Evolutionary conservation across 495 filamentous ascomycete genomes (phyloP).

Genomic region (Aspergillus funiculosus): DNA sequence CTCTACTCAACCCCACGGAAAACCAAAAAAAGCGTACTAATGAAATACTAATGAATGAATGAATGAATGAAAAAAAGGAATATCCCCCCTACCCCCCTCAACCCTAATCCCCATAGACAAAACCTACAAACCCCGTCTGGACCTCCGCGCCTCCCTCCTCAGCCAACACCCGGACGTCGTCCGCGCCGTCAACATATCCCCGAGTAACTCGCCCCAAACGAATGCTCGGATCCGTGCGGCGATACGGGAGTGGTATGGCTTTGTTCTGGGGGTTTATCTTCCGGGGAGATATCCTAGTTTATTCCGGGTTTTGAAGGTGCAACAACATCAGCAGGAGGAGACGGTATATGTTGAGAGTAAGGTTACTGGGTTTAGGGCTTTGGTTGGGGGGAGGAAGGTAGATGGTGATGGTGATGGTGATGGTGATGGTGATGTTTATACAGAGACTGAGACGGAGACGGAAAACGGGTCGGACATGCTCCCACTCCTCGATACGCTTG

Average conservation of each 20-base stretch:
- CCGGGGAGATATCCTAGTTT: conserved; percentile 58
- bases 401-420: too few relatives aligned
- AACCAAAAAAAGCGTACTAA: neutral
- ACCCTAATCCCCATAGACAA: conserved; percentile 59
- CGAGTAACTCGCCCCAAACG: conserved; percentile 19
- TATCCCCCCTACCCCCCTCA: conserved; percentile 46
- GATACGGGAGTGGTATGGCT: conserved; percentile 60
- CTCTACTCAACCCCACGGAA: neutral
- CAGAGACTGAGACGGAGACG: too few relatives aligned
- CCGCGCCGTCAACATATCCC: conserved; percentile 30
- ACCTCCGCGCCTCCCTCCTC: conserved; percentile 45
- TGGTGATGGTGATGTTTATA: too few relatives aligned
- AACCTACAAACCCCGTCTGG: conserved; percentile 52
- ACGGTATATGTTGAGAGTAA: conserved; percentile 3
- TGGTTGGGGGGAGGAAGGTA: neutral
- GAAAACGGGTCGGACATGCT: neutral
- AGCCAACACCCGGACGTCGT: conserved; percentile 38
- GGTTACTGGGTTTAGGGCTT: conserved; percentile 1
- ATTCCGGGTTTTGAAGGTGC: conserved; percentile 35
- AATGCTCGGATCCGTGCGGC: conserved; percentile 30
- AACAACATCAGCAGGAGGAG: neutral
- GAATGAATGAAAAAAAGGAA: conserved; percentile 25
- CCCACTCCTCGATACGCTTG: conserved; percentile 44
- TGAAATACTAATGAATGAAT: neutral
- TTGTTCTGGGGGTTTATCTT: conserved; percentile 56